Percentiles rank a stretch among this genome's conserved stretches.
Conservation (phyloP, 108 stramenopile species). For the Phaeodactylum tricornutum region DNA sequence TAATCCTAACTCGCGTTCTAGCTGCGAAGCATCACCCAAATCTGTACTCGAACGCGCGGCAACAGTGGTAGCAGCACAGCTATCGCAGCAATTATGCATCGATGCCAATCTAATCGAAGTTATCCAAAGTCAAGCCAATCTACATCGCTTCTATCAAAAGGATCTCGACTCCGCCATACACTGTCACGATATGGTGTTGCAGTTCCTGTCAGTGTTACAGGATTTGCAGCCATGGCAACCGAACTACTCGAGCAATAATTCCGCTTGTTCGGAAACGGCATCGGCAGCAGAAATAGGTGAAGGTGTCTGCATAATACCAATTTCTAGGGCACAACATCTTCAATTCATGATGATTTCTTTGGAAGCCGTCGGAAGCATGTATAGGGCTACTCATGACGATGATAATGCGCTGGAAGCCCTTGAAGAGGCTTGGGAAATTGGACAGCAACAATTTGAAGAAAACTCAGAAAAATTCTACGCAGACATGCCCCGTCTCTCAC, state of each 20-base stretch:
- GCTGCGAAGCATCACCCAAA: too few species aligned
- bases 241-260: not conserved
- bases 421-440: conserved; percentile 8
- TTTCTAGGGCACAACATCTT: not conserved
- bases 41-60: too few species aligned
- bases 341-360: not conserved
- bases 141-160: not conserved
- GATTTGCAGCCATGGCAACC: too few species aligned
- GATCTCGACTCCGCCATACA: not conserved
- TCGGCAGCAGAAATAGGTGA: not conserved
- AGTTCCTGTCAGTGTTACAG: not conserved
- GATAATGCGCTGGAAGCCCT: conserved; percentile 5
- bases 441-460: not conserved
- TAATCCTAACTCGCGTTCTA: too few species aligned
- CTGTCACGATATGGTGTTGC: not conserved
- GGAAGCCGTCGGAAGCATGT: not conserved
- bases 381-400: not conserved
- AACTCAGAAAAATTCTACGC: not conserved
- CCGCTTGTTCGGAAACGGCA: not conserved
- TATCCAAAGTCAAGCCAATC: not conserved
- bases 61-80: too few species aligned
- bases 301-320: not conserved
- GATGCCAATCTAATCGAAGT: conserved; percentile 1
- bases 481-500: not conserved
- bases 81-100: conserved; percentile 1